These are phyloP conservation scores for Cercospora berteroae DNA, from an alignment of 2,329 filamentous ascomycete species.

Conservation along the genomic window DNA sequence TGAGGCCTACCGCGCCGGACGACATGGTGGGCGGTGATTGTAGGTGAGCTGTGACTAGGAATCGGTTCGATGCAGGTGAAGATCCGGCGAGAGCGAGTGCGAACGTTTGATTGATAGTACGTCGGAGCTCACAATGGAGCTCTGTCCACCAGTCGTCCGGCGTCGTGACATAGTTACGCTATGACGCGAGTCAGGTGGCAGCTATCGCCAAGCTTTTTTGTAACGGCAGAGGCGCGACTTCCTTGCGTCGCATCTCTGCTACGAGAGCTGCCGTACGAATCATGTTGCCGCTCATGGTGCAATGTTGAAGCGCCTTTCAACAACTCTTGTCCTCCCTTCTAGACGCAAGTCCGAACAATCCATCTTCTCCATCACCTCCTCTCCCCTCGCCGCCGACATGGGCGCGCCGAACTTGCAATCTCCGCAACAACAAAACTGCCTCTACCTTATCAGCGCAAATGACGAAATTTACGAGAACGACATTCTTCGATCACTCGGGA, in stretches of 20 bases:
- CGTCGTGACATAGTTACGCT: not conserved
- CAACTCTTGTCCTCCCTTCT: slow-evolving; percentile 19
- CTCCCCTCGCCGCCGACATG: slow-evolving; percentile 14
- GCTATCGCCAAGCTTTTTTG: not conserved
- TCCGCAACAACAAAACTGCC: slow-evolving; percentile 31
- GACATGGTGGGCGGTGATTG: slow-evolving; percentile 26
- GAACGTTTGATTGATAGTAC: not conserved
- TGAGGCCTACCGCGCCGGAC: slow-evolving; percentile 26
- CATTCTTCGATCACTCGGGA: slow-evolving; percentile 78
- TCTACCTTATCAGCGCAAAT: slow-evolving; percentile 66
- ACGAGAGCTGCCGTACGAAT: not conserved
- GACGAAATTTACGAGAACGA: slow-evolving; percentile 97
- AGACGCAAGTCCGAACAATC: slow-evolving; percentile 24
- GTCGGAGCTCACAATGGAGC: not conserved
- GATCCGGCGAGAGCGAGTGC: not conserved
- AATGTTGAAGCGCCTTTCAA: slow-evolving; percentile 12
- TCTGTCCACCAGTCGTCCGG: not conserved
- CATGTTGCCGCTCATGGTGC: not conserved
- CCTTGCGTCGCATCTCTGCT: slow-evolving; percentile 8
- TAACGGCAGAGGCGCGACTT: slow-evolving; percentile 4
- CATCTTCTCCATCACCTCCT: slow-evolving; percentile 11
- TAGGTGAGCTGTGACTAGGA: not conserved
- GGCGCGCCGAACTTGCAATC: slow-evolving; percentile 16
- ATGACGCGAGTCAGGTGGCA: not conserved
- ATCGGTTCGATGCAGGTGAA: not conserved